Conservation (phyloP, 2,329 filamentous ascomycete species). For the Fusarium marasasianum region DNA sequence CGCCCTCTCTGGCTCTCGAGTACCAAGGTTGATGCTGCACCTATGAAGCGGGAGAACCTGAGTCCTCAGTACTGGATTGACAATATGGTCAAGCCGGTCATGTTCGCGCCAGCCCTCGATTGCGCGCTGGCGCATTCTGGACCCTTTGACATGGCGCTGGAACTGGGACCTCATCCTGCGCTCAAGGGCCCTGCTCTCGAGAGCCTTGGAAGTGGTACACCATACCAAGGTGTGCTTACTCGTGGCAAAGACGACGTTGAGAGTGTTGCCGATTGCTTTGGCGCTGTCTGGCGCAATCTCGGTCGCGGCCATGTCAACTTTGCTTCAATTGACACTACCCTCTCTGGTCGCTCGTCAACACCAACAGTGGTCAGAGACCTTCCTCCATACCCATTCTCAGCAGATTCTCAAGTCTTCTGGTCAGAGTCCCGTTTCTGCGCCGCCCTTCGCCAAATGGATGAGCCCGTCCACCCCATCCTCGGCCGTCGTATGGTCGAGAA, state of each 20-base stretch:
- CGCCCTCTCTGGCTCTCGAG: not conserved
- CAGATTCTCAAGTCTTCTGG: not conserved
- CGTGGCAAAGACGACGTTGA: not conserved
- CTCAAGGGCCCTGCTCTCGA: not conserved
- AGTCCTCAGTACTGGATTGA: not conserved
- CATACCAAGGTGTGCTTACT: not conserved
- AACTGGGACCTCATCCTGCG: slow-evolving; percentile 6
- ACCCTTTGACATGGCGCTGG: not conserved
- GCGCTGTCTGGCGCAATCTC: not conserved
- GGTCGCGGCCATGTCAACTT: slow-evolving; percentile 1
- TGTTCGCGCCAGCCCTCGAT: not conserved
- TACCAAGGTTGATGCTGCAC: not conserved
- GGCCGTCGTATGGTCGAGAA: not conserved
- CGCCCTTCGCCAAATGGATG: not conserved
- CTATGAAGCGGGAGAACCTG: not conserved
- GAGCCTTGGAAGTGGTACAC: not conserved
- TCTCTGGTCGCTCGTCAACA: not conserved
- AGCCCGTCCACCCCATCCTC: not conserved
- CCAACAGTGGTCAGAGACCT: not conserved
- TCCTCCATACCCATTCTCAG: not conserved
- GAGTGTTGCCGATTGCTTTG: not conserved
- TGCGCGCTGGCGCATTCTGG: not conserved
- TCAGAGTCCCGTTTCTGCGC: not conserved
- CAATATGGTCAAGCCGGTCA: not conserved
- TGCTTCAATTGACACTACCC: not conserved